phyloP scores from a whole-genome alignment of 2,329 filamentous ascomycete genomes.

The Fusarium hostae region DNA sequence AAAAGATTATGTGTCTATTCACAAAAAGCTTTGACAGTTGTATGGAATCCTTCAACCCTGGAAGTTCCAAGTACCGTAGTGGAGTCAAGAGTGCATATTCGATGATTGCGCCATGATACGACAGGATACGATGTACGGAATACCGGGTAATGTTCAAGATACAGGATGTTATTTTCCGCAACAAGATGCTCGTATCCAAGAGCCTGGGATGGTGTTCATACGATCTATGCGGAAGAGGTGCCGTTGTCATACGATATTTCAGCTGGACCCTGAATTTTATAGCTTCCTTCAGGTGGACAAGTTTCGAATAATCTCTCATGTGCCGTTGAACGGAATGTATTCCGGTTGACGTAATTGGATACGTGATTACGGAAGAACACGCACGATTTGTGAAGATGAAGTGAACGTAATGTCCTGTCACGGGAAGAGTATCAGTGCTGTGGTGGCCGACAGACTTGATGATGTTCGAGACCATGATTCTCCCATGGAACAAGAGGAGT shows the following conservation, averaged over 20 bases:
- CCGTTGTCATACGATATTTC: constrained; percentile 12
- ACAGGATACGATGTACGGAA: neutral
- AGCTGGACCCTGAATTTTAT: neutral
- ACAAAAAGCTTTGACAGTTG: neutral
- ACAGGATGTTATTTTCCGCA: neutral
- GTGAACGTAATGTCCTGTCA: neutral
- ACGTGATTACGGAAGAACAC: neutral
- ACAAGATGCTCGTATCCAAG: neutral
- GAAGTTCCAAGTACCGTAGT: constrained; percentile 6
- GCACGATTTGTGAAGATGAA: neutral
- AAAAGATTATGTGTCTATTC: neutral
- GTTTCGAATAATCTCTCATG: neutral
- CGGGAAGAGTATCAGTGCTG: neutral
- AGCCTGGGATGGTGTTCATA: neutral
- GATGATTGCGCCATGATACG: neutral
- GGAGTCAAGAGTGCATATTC: neutral
- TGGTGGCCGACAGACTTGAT: neutral
- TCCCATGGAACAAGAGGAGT: neutral
- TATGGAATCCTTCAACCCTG: neutral
- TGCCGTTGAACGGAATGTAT: neutral
- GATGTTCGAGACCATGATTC: neutral
- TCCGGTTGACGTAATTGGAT: neutral
- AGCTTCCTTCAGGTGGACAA: neutral
- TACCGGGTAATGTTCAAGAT: neutral
- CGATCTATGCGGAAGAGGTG: neutral